Conservation (phyloP, 31 red algal genomes). For the Porphyra umbilicalis region DNA sequence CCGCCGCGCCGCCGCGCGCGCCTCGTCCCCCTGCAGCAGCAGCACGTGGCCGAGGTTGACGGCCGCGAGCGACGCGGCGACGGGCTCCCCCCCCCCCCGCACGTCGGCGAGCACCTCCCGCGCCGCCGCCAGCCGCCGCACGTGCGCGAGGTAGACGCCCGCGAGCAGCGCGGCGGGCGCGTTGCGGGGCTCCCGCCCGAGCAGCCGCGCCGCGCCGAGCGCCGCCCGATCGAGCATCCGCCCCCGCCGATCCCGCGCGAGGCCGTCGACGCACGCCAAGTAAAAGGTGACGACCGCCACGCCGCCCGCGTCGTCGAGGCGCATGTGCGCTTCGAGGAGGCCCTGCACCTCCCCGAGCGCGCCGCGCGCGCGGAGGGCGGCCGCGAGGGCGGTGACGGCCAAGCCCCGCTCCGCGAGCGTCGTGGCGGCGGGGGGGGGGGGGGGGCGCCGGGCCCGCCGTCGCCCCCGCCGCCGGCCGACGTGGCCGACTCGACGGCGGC, state of each 20-base stretch:
- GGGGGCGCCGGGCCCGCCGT: neutral
- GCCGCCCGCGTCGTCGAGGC: neutral
- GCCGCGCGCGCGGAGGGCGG: neutral
- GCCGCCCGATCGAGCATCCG: neutral
- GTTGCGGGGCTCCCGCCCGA: neutral
- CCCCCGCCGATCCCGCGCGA: neutral
- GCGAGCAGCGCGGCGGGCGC: neutral
- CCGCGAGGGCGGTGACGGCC: neutral
- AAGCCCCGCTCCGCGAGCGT: neutral
- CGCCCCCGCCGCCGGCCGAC: neutral
- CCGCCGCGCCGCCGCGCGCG: neutral
- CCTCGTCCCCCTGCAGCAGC: neutral
- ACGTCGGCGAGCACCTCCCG: neutral
- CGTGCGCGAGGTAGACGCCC: neutral
- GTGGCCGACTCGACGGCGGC: neutral
- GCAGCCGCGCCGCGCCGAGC: neutral
- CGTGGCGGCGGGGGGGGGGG: neutral
- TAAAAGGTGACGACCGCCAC: neutral
- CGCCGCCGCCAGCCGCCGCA: neutral
- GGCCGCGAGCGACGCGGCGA: neutral
- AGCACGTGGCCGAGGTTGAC: neutral
- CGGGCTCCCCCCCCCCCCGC: neutral
- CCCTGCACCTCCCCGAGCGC: neutral
- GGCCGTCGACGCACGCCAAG: neutral
- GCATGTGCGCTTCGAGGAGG: neutral